phyloP scores from a whole-genome alignment of 1,284 basidiomycete species.

The Rugiboletus extremiorientalis region DNA sequence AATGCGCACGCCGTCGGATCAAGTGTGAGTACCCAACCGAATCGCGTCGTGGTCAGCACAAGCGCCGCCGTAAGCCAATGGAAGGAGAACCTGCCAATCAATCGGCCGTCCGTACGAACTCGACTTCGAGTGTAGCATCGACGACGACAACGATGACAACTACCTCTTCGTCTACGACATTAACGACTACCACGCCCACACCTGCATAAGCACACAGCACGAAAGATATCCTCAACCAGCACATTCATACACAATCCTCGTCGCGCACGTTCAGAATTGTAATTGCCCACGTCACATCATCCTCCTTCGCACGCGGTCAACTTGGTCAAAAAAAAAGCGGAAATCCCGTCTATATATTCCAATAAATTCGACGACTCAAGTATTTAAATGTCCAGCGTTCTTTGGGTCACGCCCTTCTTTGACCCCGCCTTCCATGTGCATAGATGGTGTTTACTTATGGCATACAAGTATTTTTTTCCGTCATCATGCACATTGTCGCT shows the following conservation, averaged over 20 bases:
- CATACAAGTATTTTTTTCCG: conserved; percentile 9
- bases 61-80: conserved; percentile 38
- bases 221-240: conserved; percentile 9
- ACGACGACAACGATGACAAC: conserved; percentile 19
- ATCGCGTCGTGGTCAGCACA: conserved; percentile 52
- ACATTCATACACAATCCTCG: conserved; percentile 4
- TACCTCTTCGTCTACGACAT: conserved; percentile 17
- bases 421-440: conserved; percentile 11
- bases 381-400: conserved; percentile 30
- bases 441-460: conserved; percentile 24
- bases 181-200: conserved; percentile 22
- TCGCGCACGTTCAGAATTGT: conserved; percentile 14
- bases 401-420: conserved; percentile 8
- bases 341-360: conserved; percentile 31
- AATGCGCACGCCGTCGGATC: conserved; percentile 48
- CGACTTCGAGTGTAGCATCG: conserved; percentile 20
- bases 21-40: conserved; percentile 52
- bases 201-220: conserved; percentile 19
- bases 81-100: conserved; percentile 29
- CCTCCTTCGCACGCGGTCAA: conserved; percentile 9
- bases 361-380: conserved; percentile 19
- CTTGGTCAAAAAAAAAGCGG: conserved; percentile 9
- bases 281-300: conserved; percentile 5
- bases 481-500: not conserved
- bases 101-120: conserved; percentile 23